These are phyloP conservation scores for Lachancea cidri DNA, from an alignment of 805 yeast species.

Conservation along the genomic window DNA sequence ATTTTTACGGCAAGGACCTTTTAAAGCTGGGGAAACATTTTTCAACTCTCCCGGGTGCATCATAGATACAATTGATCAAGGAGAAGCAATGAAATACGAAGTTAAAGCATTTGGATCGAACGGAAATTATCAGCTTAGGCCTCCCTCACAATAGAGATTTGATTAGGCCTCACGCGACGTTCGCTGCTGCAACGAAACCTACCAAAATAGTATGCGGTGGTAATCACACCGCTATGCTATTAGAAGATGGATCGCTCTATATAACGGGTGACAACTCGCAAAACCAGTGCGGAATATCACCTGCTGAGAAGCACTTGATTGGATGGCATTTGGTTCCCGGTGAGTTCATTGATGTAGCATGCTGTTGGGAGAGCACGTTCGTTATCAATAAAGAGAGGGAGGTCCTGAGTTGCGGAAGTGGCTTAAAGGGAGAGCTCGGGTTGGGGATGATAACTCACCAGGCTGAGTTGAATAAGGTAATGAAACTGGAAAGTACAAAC, in stretches of 20 bases:
- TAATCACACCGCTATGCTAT: conserved; percentile 68
- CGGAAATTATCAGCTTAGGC: conserved; percentile 73
- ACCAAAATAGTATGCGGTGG: conserved; percentile 69
- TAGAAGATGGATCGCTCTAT: conserved; percentile 47
- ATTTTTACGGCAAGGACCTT: background rate
- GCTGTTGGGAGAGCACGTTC: conserved; percentile 79
- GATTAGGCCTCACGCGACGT: conserved; percentile 25
- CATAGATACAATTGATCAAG: background rate
- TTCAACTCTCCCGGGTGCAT: background rate
- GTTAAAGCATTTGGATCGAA: conserved; percentile 73
- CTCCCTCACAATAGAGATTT: conserved; percentile 47
- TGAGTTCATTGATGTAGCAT: conserved; percentile 45
- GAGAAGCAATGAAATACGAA: conserved; percentile 1
- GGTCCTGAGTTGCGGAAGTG: conserved; percentile 55
- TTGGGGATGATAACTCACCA: conserved; percentile 43
- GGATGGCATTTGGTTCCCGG: conserved; percentile 2
- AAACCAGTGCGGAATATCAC: conserved; percentile 50
- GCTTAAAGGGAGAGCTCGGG: conserved; percentile 74
- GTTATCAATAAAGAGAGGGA: conserved; percentile 39
- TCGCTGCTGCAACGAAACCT: conserved; percentile 25
- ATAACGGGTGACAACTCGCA: conserved; percentile 53
- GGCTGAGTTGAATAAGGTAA: conserved; percentile 23
- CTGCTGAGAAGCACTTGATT: conserved; percentile 6
- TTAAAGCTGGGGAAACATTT: background rate
- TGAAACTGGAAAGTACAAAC: background rate